phyloP scores from a whole-genome alignment of 1,139 yeast species.

The Debaryomyces sp. region DNA sequence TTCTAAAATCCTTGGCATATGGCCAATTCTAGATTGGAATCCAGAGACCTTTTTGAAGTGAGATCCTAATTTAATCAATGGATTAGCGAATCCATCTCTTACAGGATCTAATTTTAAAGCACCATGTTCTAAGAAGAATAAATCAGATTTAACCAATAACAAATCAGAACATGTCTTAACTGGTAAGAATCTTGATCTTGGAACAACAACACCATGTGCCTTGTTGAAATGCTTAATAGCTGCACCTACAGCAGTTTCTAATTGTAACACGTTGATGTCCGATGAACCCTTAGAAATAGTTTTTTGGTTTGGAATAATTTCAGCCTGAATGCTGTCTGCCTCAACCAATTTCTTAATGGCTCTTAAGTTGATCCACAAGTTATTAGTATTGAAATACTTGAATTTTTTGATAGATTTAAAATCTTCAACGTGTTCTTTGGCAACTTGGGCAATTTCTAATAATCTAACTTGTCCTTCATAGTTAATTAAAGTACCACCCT shows the following conservation, averaged over 20 bases:
- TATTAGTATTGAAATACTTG: conserved; percentile 96
- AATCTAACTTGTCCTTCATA: conserved; percentile 94
- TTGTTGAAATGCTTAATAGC: conserved; percentile 94
- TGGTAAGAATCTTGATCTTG: conserved; percentile 96
- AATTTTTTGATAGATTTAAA: conserved; percentile 97
- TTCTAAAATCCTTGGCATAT: conserved; percentile 93
- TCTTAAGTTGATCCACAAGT: conserved; percentile 93
- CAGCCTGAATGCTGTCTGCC: conserved; percentile 79
- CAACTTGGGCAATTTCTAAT: conserved; percentile 97
- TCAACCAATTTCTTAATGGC: conserved; percentile 94
- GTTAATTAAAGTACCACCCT: conserved; percentile 98
- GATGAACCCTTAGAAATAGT: conserved; percentile 74
- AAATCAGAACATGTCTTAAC: conserved; percentile 97
- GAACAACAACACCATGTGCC: conserved; percentile 98
- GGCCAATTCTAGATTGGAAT: conserved; percentile 88
- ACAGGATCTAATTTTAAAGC: conserved; percentile 80
- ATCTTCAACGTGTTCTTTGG: conserved; percentile 97
- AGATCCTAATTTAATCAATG: conserved; percentile 93
- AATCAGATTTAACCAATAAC: conserved; percentile 93
- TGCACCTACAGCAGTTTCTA: conserved; percentile 99
- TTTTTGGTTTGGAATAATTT: conserved; percentile 94
- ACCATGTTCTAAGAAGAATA: conserved; percentile 90
- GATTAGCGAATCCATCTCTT: conserved; percentile 87
- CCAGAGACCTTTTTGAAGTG: conserved; percentile 94
- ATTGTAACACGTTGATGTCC: conserved; percentile 86